Base-by-base conservation (phyloP, 345 rosid species). In the Salix udensis region DNA sequence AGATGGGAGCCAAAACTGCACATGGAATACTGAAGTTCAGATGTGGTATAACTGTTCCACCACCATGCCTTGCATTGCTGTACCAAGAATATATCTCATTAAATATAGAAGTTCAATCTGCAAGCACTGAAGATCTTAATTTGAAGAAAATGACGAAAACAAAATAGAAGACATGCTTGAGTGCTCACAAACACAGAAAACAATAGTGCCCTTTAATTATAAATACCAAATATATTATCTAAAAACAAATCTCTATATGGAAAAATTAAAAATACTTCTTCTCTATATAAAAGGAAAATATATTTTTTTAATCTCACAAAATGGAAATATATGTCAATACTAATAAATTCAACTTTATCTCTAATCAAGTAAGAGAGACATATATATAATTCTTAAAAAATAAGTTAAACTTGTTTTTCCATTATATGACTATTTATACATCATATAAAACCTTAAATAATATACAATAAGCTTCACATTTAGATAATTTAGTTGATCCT, bases 21-120 rank as follows among this genome's bases (percentile, higher is more conserved):
- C 92, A 88, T 18, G 99, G 98, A 79, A 96, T 93, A 94, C 93
- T 91, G 85, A 96, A 96, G 82, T 96, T 96, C 79, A 96, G 84
- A 84, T 93, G 90, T 0, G 99, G 99, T 83, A 96, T 93, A 77
- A 90, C 76, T 40, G 86, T 89, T 72, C 99, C 94, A 11, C 92
- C 94, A 39, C 96, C 94, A 39, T 96, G 98, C 83, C 97, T 85
- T 4, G 99, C 92, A 26, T 96, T 96, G 89, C 99, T 96, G 87
- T 65, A 66, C 67, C 80, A 82, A 77, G 65, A 80, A 82, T 53
- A 77, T 26, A 75, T 36, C 73, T 64, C 53, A 3, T 76, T 75
- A 73, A 66, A 30, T 21, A 67, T 11, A 52, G 70, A 18, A 69
- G 16, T 76, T 48, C 72, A 52, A 75, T 30, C 36, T 64, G 28